Evolutionary conservation across 345 rosid genomes (phyloP).

Genomic region (Eucalyptus brandiana): DNA sequence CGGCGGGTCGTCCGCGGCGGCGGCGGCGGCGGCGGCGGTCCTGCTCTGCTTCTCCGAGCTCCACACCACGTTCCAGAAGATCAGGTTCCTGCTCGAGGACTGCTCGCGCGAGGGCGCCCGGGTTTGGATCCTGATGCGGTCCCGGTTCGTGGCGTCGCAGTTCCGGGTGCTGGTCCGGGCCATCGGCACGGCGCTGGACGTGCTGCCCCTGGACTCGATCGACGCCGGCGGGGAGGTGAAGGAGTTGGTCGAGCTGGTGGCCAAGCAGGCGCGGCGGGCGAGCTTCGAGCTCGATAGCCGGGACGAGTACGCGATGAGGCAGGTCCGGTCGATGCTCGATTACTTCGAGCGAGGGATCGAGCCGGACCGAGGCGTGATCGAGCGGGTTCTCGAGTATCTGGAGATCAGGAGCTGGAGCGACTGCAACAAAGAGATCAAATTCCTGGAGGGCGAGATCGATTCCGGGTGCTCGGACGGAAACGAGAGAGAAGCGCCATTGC

Average conservation of each 20-base stretch:
- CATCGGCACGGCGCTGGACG: constrained; percentile 43
- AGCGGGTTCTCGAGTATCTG: constrained; percentile 34
- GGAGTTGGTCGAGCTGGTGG: constrained; percentile 57
- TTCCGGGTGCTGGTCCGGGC: constrained; percentile 31
- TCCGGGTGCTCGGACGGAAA: constrained; percentile 14
- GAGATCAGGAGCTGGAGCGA: constrained; percentile 51
- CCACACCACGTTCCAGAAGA: constrained; percentile 57
- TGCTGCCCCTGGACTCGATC: constrained; percentile 34
- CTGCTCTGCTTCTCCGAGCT: constrained; percentile 57
- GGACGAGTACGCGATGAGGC: constrained; percentile 31
- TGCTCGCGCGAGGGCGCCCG: constrained; percentile 56
- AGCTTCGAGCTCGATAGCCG: constrained; percentile 25
- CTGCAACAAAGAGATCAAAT: constrained; percentile 42
- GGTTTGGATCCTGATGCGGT: constrained; percentile 46
- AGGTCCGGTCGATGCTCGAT: constrained; percentile 15
- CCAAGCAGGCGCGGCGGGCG: constrained; percentile 42
- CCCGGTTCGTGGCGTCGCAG: constrained; percentile 29
- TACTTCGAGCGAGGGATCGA: constrained; percentile 40
- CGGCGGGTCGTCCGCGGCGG: not conserved
- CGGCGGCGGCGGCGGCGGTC: constrained; percentile 1
- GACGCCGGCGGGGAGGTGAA: constrained; percentile 48
- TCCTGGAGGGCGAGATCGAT: constrained; percentile 44
- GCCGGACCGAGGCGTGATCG: constrained; percentile 25
- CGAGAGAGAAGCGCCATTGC: constrained; percentile 30
- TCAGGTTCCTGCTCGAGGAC: constrained; percentile 61